These are phyloP conservation scores for Colletotrichum eremochloae DNA, from an alignment of 2,329 filamentous ascomycete species.

Conservation along the genomic window DNA sequence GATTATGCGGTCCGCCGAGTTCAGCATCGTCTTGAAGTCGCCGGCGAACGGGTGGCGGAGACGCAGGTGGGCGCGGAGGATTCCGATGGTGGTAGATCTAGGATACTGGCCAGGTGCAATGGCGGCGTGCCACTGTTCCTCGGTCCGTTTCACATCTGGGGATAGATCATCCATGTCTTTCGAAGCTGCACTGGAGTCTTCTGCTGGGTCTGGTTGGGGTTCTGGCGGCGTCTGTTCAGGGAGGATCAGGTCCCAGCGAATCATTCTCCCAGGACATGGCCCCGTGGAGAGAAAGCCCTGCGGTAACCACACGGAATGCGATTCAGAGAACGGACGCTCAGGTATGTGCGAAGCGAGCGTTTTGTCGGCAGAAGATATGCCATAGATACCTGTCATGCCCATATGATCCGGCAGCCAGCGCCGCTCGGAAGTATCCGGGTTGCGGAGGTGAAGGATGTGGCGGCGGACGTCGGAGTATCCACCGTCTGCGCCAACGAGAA, in stretches of 20 bases:
- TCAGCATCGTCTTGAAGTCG: constrained; percentile 42
- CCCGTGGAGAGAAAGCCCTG: constrained; percentile 44
- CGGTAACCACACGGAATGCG: constrained; percentile 42
- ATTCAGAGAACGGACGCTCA: constrained; percentile 39
- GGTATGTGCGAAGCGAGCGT: not conserved
- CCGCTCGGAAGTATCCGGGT: constrained; percentile 35
- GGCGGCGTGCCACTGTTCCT: constrained; percentile 15
- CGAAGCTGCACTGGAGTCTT: not conserved
- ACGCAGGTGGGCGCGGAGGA: constrained; percentile 24
- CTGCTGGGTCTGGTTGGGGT: not conserved
- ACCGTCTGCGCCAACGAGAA: constrained; percentile 45
- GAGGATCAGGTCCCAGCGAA: constrained; percentile 47
- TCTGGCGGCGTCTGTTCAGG: constrained; percentile 41
- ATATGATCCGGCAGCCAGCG: constrained; percentile 46
- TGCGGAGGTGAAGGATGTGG: constrained; percentile 42
- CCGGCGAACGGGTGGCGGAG: constrained; percentile 45
- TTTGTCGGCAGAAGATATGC: constrained; percentile 40
- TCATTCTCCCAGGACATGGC: constrained; percentile 42
- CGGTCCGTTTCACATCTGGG: not conserved
- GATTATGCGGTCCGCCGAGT: constrained; percentile 46
- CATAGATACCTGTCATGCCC: constrained; percentile 45
- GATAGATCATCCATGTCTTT: not conserved
- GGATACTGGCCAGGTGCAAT: constrained; percentile 32
- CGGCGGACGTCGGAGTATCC: constrained; percentile 44
- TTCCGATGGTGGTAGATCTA: constrained; percentile 8